A percentile compares a stretch with the other conserved stretches of the same genome.
phyloP scores from a whole-genome alignment of 1,139 yeast genomes.

The Yamadazyma atlantica region DNA sequence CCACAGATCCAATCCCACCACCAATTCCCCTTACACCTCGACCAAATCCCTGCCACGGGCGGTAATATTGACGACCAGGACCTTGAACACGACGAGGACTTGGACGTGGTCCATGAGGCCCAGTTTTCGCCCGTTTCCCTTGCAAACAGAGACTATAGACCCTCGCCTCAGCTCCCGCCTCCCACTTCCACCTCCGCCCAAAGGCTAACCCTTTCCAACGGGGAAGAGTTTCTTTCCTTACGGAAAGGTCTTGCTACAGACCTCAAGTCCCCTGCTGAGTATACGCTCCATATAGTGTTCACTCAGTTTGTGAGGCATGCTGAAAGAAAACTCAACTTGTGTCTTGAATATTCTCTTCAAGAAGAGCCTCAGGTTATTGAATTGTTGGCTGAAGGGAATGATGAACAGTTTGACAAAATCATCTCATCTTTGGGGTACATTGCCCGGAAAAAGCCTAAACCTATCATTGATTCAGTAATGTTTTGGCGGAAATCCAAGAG shows the following conservation, averaged over 20 bases:
- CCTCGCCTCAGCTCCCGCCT: slow-evolving; percentile 39
- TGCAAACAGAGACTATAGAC: slow-evolving; percentile 17
- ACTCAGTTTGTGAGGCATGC: slow-evolving; percentile 95
- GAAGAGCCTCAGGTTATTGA: slow-evolving; percentile 82
- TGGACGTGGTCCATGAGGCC: slow-evolving; percentile 9
- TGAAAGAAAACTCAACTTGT: slow-evolving; percentile 76
- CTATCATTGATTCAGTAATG: slow-evolving; percentile 97
- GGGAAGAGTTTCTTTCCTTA: slow-evolving; percentile 34
- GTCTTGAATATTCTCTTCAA: slow-evolving; percentile 66
- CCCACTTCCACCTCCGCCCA: slow-evolving; percentile 24
- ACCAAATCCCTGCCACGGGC: slow-evolving; percentile 8
- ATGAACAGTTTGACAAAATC: slow-evolving; percentile 81
- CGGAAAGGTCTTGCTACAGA: slow-evolving; percentile 59
- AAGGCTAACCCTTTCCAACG: slow-evolving; percentile 27
- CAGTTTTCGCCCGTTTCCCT: slow-evolving; percentile 17
- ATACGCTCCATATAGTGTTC: slow-evolving; percentile 88
- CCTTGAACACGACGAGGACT: slow-evolving; percentile 2
- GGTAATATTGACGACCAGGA: slow-evolving; percentile 8
- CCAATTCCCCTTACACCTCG: slow-evolving; percentile 5
- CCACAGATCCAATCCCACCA: too few species aligned
- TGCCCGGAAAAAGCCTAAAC: slow-evolving; percentile 87
- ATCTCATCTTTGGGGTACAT: slow-evolving; percentile 86
- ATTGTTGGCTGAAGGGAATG: slow-evolving; percentile 75
- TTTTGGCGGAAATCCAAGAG: slow-evolving; percentile 93
- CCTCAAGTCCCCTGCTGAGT: slow-evolving; percentile 83